Evolutionary conservation across 768 basidiomycete species (phyloP).

Genomic region (Hortiboletus flavorubellus): DNA sequence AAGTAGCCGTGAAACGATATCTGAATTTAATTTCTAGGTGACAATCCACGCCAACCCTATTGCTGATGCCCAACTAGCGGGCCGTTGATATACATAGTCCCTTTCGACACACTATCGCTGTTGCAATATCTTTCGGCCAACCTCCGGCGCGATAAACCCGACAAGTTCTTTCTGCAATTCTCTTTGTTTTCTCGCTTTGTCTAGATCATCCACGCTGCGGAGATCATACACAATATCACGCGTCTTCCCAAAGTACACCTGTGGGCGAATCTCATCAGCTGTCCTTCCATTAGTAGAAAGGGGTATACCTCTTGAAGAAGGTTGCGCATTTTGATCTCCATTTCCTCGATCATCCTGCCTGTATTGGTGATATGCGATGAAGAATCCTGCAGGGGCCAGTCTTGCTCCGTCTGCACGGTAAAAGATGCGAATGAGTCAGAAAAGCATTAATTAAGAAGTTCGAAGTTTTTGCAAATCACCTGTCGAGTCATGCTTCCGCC

Average conservation of each 20-base stretch:
- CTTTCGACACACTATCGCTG: neutral
- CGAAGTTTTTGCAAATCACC: constrained; percentile 44
- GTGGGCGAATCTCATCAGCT: constrained; percentile 10
- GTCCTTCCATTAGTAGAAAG: neutral
- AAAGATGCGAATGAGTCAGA: constrained; percentile 11
- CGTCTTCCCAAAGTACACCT: constrained; percentile 97
- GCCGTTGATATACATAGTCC: constrained; percentile 18
- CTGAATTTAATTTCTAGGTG: constrained; percentile 42
- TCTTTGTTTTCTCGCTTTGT: constrained; percentile 73
- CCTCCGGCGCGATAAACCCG: constrained; percentile 53
- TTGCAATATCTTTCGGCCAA: constrained; percentile 1
- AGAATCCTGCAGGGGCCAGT: constrained; percentile 74
- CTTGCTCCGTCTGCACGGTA: constrained; percentile 71
- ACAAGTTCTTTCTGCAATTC: constrained; percentile 91
- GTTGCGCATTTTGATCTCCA: constrained; percentile 99
- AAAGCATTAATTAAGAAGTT: constrained; percentile 5
- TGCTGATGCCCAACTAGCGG: constrained; percentile 59
- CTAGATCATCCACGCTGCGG: constrained; percentile 81
- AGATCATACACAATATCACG: constrained; percentile 93
- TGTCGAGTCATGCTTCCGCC: constrained; percentile 98
- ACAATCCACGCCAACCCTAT: constrained; percentile 95
- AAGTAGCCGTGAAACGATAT: neutral
- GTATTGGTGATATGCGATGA: constrained; percentile 89
- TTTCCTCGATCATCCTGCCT: constrained; percentile 96
- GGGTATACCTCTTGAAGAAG: constrained; percentile 73